These are phyloP conservation scores for Acacia crassicarpa DNA, from an alignment of 306 rosid genomes.

Conservation along the genomic window DNA sequence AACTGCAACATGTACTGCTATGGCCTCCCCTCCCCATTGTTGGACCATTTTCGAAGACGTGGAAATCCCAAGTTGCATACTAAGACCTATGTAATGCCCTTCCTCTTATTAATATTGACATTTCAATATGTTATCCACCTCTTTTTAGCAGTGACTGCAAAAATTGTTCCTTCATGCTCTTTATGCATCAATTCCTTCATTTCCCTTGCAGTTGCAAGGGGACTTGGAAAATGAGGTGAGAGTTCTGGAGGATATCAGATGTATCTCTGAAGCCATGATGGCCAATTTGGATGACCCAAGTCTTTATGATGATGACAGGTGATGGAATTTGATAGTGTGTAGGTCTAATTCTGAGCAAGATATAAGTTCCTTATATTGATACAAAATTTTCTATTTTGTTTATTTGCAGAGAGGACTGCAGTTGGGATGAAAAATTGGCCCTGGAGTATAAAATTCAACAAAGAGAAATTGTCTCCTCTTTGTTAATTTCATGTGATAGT, in stretches of 20 bases:
- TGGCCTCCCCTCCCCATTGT: conserved; percentile 72
- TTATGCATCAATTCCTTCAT: conserved; percentile 6
- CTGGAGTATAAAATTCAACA: conserved; percentile 50
- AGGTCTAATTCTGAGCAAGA: not conserved
- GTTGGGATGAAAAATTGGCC: conserved; percentile 74
- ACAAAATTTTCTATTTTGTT: not conserved
- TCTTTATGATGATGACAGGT: conserved; percentile 64
- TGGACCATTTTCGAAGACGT: conserved; percentile 68
- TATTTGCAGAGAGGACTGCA: conserved; percentile 44
- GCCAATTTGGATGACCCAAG: conserved; percentile 53
- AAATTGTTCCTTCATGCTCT: not conserved
- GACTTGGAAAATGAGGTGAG: conserved; percentile 71
- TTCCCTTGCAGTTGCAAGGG: conserved; percentile 55
- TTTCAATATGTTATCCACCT: conserved; percentile 15
- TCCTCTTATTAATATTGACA: conserved; percentile 11
- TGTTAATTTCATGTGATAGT: conserved; percentile 49
- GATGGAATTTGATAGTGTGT: not conserved
- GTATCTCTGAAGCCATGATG: conserved; percentile 55
- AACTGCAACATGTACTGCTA: conserved; percentile 55
- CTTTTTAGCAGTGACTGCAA: not conserved
- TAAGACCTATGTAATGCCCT: conserved; percentile 53
- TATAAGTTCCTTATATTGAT: conserved; percentile 13
- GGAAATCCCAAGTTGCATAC: conserved; percentile 38
- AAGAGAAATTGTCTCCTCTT: conserved; percentile 58
- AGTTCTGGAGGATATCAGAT: conserved; percentile 54